Evolutionary conservation across 306 rosid species (phyloP).

Genomic region (Quercus suber): DNA sequence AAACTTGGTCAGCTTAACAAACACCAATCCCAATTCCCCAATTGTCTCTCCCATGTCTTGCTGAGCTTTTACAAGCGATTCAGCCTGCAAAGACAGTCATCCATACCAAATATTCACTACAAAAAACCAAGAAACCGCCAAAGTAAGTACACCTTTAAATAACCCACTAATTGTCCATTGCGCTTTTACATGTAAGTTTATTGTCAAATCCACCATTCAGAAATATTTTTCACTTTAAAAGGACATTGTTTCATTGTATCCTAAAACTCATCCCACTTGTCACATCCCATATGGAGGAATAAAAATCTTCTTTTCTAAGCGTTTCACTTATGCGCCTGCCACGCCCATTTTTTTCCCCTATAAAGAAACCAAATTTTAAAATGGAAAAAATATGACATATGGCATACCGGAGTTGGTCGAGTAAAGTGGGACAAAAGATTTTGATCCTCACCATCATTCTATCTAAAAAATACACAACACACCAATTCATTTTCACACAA

Average conservation of each 20-base stretch:
- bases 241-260: not conserved
- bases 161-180: not conserved
- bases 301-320: too few species aligned
- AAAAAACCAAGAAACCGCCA: not conserved
- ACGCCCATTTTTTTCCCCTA: too few species aligned
- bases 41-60: conserved; percentile 95
- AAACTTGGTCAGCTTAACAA: conserved; percentile 84
- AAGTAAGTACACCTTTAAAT: not conserved
- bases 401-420: too few species aligned
- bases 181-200: not conserved
- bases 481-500: too few species aligned
- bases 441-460: too few species aligned
- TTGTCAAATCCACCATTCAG: not conserved
- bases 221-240: not conserved
- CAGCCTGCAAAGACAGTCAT: conserved; percentile 60
- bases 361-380: too few species aligned
- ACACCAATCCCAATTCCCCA: conserved; percentile 89
- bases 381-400: too few species aligned
- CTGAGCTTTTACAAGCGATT: conserved; percentile 88
- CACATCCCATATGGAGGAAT: not conserved
- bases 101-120: not conserved
- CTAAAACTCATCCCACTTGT: not conserved
- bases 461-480: too few species aligned
- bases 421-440: too few species aligned
- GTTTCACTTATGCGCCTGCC: too few species aligned